phyloP scores from a whole-genome alignment of 192 early-diverging fungal genomes.

The Coemansia sp. region DNA sequence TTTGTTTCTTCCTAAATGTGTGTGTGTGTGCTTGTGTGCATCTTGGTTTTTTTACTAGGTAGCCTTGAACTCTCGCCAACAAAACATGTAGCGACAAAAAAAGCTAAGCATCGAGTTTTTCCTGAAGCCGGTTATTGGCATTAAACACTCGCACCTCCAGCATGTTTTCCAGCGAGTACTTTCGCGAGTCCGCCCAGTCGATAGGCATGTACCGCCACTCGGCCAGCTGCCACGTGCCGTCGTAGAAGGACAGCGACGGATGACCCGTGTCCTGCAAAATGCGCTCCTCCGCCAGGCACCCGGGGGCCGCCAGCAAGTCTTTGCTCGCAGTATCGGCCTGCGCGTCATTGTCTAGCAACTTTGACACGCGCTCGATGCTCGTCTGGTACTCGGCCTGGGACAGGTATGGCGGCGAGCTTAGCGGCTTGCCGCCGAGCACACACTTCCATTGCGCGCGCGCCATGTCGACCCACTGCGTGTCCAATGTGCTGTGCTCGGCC shows the following conservation, averaged over 20 bases:
- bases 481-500: constrained; percentile 36
- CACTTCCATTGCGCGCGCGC: constrained; percentile 53
- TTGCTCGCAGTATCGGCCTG: background rate
- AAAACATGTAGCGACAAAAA: background rate
- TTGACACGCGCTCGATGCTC: constrained; percentile 2
- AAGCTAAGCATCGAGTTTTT: constrained; percentile 6
- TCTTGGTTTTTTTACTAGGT: no score
- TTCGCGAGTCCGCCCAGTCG: constrained; percentile 56
- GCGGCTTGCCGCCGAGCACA: constrained; percentile 42
- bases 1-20: no score
- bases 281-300: constrained; percentile 16
- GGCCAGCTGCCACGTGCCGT: constrained; percentile 25
- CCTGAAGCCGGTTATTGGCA: constrained; percentile 39
- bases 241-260: constrained; percentile 31
- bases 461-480: constrained; percentile 28
- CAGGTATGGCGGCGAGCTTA: constrained; percentile 31
- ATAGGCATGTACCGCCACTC: constrained; percentile 43
- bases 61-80: no score
- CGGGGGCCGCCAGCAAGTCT: constrained; percentile 13
- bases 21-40: no score
- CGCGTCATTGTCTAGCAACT: background rate
- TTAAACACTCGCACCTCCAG: constrained; percentile 63
- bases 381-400: constrained; percentile 28
- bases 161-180: constrained; percentile 66
- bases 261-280: constrained; percentile 23